Evolutionary conservation across 169 alveolate species (phyloP), one percentile per base, ranked within the genome.

Genomic region (Amoebophrya sp.): DNA sequence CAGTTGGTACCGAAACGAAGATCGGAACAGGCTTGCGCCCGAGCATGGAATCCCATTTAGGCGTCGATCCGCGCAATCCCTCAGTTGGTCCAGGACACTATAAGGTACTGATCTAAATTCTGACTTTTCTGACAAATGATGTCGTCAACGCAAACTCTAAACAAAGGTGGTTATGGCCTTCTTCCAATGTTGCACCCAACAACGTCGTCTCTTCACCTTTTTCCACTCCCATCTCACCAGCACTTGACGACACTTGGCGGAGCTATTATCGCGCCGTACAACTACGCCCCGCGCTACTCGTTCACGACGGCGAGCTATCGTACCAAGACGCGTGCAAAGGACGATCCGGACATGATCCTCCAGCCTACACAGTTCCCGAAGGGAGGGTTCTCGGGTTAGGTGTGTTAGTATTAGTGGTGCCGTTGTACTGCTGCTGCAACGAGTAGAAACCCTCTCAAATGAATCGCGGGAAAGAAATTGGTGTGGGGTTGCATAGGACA

Each of bases 261-360:
- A 6, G 83, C 83, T 10, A 65, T 65, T 18, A 36, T 65, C 39
- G n/a, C 83, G 33, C 83, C 83, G 83, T 65, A 65, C 83, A 36
- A 18, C 83, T 26, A 65, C 83, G 83, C 83, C 3, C 83, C 83
- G 83, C 83, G 83, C 39, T 65, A 65, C 83, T 6, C 33, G 2
- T 65, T 65, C 26, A 65, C 83, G 33, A 65, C 83, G 83, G 83
- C 83, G 2, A 26, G 38, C 36, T 65, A 65, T 18, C 83, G 83
- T 0, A 65, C 83, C 18, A 65, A 65, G 83, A 65, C 83, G 12
- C 2, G 83, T 29, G 10, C 0, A 29, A 65, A 65, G 83, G 83
- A 65, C 39, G 83, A 65, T 65, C 83, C 83, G 83, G 83, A 65
- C 83, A 65, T 65, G 83, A 65, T 65, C 83, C 83, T 65, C 39